Percentiles rank a stretch among this genome's conserved stretches.
These are phyloP conservation scores for Ganoderma lucidum DNA, from an alignment of 1,284 basidiomycete species.

Conservation along the genomic window DNA sequence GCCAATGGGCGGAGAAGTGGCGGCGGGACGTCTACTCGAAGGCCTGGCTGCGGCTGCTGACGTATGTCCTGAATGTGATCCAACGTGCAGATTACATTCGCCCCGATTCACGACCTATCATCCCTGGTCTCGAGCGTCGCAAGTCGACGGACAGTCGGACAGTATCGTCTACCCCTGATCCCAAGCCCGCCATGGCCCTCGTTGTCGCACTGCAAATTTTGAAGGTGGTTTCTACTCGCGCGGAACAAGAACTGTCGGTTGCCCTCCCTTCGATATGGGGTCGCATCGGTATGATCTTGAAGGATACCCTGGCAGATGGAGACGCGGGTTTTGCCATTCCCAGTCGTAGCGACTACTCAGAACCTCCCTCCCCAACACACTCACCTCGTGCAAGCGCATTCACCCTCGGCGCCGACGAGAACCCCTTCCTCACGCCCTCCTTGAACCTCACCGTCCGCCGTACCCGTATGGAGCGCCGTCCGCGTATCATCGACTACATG, in stretches of 20 bases:
- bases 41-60: conserved; percentile 73
- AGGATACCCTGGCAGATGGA: conserved; percentile 60
- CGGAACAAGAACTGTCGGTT: conserved; percentile 63
- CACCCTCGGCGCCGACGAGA: conserved; percentile 33
- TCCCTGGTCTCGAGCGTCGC: conserved; percentile 44
- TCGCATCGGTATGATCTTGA: conserved; percentile 60
- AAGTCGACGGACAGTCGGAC: conserved; percentile 52
- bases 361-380: conserved; percentile 52
- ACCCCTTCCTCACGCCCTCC: conserved; percentile 40
- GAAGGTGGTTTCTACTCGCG: conserved; percentile 74
- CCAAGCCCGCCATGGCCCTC: conserved; percentile 54
- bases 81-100: conserved; percentile 38
- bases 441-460: conserved; percentile 29
- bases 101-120: conserved; percentile 33
- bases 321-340: conserved; percentile 62
- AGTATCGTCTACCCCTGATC: conserved; percentile 29
- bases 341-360: conserved; percentile 46
- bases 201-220: conserved; percentile 71
- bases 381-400: conserved; percentile 49
- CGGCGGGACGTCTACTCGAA: conserved; percentile 54
- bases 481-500: conserved; percentile 74
- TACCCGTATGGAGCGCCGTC: conserved; percentile 43
- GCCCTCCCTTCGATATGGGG: conserved; percentile 67
- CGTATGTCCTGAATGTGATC: conserved; percentile 62
- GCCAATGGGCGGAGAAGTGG: conserved; percentile 52